These are phyloP conservation scores for Inosperma sp. DNA, from an alignment of 768 basidiomycete genomes.

Conservation along the genomic window DNA sequence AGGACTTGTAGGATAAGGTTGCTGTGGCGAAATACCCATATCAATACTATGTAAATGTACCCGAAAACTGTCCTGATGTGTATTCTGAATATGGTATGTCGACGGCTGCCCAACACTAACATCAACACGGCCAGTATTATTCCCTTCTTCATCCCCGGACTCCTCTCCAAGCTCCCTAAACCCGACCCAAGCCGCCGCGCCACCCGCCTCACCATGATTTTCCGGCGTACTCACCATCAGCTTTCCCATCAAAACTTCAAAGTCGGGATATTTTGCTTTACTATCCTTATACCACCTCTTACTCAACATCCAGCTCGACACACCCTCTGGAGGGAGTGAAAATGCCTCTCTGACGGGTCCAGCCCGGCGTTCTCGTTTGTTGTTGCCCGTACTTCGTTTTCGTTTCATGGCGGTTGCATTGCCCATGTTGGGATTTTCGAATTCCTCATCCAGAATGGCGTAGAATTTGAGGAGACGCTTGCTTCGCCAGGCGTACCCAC, in stretches of 20 bases:
- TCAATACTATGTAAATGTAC: conserved; percentile 17
- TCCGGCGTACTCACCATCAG: too few species aligned
- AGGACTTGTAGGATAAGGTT: conserved; percentile 14
- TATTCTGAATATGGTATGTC: too few species aligned
- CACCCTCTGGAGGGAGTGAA: conserved; percentile 56
- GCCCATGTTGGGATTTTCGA: conserved; percentile 46
- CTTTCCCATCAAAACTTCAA: conserved; percentile 39
- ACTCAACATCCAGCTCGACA: conserved; percentile 75
- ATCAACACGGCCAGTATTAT: neutral
- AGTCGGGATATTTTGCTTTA: conserved; percentile 42
- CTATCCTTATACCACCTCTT: conserved; percentile 51
- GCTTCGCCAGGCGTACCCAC: conserved; percentile 67
- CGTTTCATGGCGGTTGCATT: conserved; percentile 43
- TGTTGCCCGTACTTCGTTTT: conserved; percentile 55
- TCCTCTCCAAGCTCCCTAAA: conserved; percentile 53
- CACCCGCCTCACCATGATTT: too few species aligned
- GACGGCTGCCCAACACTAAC: neutral
- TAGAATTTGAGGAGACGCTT: conserved; percentile 57
- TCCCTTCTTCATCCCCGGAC: conserved; percentile 41
- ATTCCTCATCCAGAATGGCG: conserved; percentile 56
- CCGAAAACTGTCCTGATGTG: conserved; percentile 11
- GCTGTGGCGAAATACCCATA: conserved; percentile 16
- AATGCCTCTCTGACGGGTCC: conserved; percentile 57
- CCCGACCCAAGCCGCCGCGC: conserved; percentile 47
- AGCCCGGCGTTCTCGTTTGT: conserved; percentile 46